Evolutionary conservation across 2,329 filamentous ascomycete genomes (phyloP), one percentile per base, ranked within the genome.

Genomic region (Colletotrichum tropicale): DNA sequence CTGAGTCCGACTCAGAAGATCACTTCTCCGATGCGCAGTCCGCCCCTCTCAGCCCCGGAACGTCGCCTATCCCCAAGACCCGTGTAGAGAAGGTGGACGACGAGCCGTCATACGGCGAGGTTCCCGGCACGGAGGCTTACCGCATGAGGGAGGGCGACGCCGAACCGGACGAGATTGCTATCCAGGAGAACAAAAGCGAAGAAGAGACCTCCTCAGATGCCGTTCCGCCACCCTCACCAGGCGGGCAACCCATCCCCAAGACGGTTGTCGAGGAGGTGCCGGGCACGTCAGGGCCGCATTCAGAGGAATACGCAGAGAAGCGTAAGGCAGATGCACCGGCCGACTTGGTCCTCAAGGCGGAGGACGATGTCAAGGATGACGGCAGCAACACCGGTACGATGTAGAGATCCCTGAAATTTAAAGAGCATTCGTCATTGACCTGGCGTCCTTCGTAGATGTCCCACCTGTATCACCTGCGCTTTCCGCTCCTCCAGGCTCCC

Each of bases 1-100:
- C 82, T 84, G 89, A 90, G 75, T 87, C 92, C 65, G 92, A 93
- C 77, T 93, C 91, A 32, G 92, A 94, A 61, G 92, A 94, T 78
- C 92, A 94, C 84, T 94, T 93, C 83, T 93, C 91, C 66, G 92
- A 94, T 81, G 92, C 92, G 38, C 90, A 90, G 70, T 92, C 91
- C 38, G 88, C 83, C 71, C 86, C 81, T 74, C 83, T 80, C 78
- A 89, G 83, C 81, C 86, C 84, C 10, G 80, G 83, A 55, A 83
- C 81, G 76, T 90, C 89, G 16, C 89, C 91, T 24, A 88, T 92
- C 70, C 91, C 91, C n/a, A 88, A 86, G 77, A 91, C 90, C 28
- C 85, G 90, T 70, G 87, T 92, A 38, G 90, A 93, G 81, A 91
- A 88, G 83, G 86, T 92, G 74, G 89, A 91, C 80, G 86, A 91